Conservation (phyloP, 768 basidiomycete genomes). For the Cubamyces sp. region DNA sequence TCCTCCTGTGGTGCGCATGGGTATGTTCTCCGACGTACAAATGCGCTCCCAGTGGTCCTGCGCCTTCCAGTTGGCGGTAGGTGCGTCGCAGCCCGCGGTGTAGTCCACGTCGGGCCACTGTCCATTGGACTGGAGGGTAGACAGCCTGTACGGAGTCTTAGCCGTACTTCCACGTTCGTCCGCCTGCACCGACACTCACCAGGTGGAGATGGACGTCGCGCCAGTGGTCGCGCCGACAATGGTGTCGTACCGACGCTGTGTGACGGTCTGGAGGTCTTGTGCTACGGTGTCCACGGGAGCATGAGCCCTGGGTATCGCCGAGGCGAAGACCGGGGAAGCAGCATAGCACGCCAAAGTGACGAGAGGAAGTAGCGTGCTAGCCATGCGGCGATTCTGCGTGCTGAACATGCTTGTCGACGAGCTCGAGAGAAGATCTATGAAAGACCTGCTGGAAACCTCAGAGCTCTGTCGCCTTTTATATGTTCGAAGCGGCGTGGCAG, state of each 20-base stretch:
- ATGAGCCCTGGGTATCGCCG: neutral
- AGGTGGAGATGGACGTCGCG: slow-evolving; percentile 42
- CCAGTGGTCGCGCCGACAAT: slow-evolving; percentile 46
- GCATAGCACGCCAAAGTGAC: slow-evolving; percentile 5
- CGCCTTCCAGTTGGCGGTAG: slow-evolving; percentile 72
- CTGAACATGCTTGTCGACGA: slow-evolving; percentile 1
- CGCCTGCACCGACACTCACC: slow-evolving; percentile 31
- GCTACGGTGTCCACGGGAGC: slow-evolving; percentile 19
- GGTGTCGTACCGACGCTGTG: slow-evolving; percentile 43
- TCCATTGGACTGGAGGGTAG: slow-evolving; percentile 44
- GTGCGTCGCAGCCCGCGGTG: slow-evolving; percentile 62
- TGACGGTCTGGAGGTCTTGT: slow-evolving; percentile 41
- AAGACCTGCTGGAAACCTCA: neutral
- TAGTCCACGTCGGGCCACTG: slow-evolving; percentile 67
- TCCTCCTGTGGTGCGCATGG: neutral
- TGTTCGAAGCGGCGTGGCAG: neutral
- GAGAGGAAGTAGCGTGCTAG: slow-evolving; percentile 5
- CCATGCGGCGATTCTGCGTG: neutral
- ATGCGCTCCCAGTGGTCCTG: slow-evolving; percentile 52
- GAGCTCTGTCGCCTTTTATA: slow-evolving; percentile 1
- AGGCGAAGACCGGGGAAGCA: neutral
- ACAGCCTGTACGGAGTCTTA: slow-evolving; percentile 42
- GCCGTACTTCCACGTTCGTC: neutral
- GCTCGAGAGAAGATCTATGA: neutral
- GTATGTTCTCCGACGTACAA: slow-evolving; percentile 20